Evolutionary conservation across 345 rosid genomes (phyloP), one percentile per base, ranked within the genome.

Genomic region (Angophora floribunda): DNA sequence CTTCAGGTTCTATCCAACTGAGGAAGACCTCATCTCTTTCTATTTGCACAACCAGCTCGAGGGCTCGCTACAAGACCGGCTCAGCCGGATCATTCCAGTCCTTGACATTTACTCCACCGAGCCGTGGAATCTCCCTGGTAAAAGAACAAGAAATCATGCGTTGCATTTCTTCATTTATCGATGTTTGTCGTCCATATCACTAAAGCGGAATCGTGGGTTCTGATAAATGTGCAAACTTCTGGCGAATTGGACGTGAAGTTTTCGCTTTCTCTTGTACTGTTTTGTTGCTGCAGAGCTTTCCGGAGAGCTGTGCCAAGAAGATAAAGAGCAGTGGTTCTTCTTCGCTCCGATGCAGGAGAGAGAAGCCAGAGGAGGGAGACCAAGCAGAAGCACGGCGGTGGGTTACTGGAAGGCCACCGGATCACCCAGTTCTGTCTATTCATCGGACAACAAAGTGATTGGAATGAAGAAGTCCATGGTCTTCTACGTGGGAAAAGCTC

Each of bases 271-370:
- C 47, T 70, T 19, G 47, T 36, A 47, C 47, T 19, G 82, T 36
- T 70, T 19, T 4, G 26, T 70, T 44, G 82, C 47, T 91, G 93
- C 88, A 97, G 98, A 87, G 91, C 63, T 86, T 86, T 90, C 98
- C 1, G 99, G 99, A 85, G 95, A 92, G 89, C 55, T 86, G 87
- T 96, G 97, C 86, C 91, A 86, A 88, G 92, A 90, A 90, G 98
- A 70, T 24, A 70, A 70, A 70, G 82, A 70, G 47, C 82, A 70
- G 82, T 70, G 82, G 82, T 70, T 70, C 49, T 70, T 70, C 82
- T 70, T 70, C 47, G 13, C 82, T 36, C 82, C 82, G 47, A 70
- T 70, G 82, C 47, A 70, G 47, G 47, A 70, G 82, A 70, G 82
- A 36, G 82, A 70, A 70, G 82, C 82, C 82, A 70, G 82, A 70